phyloP scores from a whole-genome alignment of 768 basidiomycete species.

The Pisolithus marmoratus region DNA sequence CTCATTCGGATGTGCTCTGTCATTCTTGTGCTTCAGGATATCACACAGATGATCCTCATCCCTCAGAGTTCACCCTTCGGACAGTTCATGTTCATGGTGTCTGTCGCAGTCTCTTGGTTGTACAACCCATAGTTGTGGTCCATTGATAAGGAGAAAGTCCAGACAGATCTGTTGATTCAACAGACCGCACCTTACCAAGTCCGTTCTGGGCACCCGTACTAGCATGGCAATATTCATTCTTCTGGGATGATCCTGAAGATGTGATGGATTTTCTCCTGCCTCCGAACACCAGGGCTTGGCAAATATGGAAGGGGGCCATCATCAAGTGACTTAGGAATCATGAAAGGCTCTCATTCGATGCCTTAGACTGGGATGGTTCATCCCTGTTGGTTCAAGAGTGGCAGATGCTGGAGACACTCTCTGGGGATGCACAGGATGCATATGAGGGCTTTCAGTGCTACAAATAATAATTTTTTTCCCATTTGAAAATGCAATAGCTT shows the following conservation, averaged over 20 bases:
- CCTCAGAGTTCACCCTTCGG: no score
- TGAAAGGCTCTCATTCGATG: background rate
- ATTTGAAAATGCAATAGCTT: no score
- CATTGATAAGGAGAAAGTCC: constrained; percentile 23
- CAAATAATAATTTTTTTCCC: background rate
- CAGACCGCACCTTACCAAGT: background rate
- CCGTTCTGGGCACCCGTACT: background rate
- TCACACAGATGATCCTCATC: no score
- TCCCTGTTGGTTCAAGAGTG: background rate
- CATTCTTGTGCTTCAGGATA: no score
- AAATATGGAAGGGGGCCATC: no score
- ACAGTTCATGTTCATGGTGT: no score
- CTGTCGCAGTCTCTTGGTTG: no score
- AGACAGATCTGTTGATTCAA: constrained; percentile 14
- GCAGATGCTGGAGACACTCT: constrained; percentile 1
- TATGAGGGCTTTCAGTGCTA: background rate
- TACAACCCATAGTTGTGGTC: no score
- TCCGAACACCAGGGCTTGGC: background rate
- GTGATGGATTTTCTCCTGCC: background rate
- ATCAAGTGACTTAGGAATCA: background rate
- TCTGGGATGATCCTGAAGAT: background rate
- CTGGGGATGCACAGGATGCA: no score
- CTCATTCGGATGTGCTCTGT: no score
- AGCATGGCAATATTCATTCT: background rate
- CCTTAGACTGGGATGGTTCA: background rate